Base-by-base conservation (phyloP, 1,139 yeast genomes). In the Kurtzmaniella quercitrusa region DNA sequence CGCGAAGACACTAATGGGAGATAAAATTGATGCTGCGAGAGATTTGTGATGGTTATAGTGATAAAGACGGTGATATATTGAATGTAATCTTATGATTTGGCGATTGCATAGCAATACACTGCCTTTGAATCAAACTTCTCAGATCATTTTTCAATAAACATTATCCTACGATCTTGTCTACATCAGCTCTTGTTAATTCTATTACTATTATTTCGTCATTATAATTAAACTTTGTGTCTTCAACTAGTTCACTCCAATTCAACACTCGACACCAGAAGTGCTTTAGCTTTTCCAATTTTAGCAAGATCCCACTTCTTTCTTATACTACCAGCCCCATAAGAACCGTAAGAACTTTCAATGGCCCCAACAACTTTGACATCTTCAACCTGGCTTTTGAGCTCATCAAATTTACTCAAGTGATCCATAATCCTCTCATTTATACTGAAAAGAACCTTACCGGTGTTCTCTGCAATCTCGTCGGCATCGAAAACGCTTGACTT, bases 361-460 rank as follows among this genome's bases (percentile, higher is more conserved):
- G 34, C 34, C 15, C 18, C 34, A 14, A 14, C 18, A 30, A 30
- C 11, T 18, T 30, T 30, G 12, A 34, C 9, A 2, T 34, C 22
- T 3, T 34, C 37, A 20, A 34, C 15, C 12, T 19, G 17, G 20
- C 8, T 34, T 19, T 20, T 34, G n/a, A 58, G 49, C 2, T 42
- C 40, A 18, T 54, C 54, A 15, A 59, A 43, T 14, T 42, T 42
- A n/a, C 42, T 44, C 19, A 50, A 43, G 36, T 52, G 50, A 6
- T 52, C 46, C 5, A 44, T 38, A 15, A 57, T 49, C 20, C 50
- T 45, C 23, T 53, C 54, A 44, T 60, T 57, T 8, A 62, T 45
- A 36, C 57, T 57, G 41, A 50, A 58, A 6, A 64, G 44, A 2
- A 61, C 49, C 39, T 52, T 47, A 39, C 55, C 62, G 34, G 60